A percentile compares a stretch with the other conserved stretches of the same genome.
Conservation (phyloP, 2,329 filamentous ascomycete species). For the Trichocomaceae sp. region DNA sequence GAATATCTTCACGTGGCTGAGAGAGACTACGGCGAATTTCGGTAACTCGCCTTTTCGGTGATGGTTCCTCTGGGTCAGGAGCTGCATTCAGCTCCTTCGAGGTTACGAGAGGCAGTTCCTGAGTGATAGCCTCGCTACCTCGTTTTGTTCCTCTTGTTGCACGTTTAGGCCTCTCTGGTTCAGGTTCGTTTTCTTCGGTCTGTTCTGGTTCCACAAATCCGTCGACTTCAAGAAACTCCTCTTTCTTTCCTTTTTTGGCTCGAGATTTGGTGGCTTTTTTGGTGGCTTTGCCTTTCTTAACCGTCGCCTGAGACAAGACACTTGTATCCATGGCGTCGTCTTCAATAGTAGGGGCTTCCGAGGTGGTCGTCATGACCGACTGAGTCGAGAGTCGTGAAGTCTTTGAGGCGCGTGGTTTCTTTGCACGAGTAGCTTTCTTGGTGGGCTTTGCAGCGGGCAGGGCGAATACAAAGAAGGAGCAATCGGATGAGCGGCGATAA, state of each 20-base stretch:
- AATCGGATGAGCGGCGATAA: constrained; percentile 67
- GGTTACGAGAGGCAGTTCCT: constrained; percentile 17
- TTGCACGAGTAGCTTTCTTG: constrained; percentile 54
- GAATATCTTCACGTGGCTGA: constrained; percentile 31
- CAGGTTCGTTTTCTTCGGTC: constrained; percentile 21
- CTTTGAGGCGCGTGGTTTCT: constrained; percentile 60
- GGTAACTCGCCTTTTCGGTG: constrained; percentile 55
- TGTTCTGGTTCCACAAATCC: constrained; percentile 26
- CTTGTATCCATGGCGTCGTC: constrained; percentile 54
- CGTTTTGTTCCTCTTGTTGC: constrained; percentile 53
- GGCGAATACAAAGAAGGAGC: constrained; percentile 72
- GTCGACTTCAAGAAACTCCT: constrained; percentile 40
- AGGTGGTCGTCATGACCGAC: constrained; percentile 38
- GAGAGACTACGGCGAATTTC: constrained; percentile 45
- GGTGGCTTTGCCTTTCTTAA: constrained; percentile 52
- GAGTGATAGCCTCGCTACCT: constrained; percentile 50
- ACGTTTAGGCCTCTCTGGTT: constrained; percentile 33
- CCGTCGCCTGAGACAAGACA: constrained; percentile 43
- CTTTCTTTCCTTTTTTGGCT: constrained; percentile 33
- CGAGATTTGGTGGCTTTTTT: constrained; percentile 35
- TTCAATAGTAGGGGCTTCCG: constrained; percentile 39
- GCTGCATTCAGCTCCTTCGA: constrained; percentile 14
- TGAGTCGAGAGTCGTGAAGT: constrained; percentile 57
- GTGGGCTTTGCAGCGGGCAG: constrained; percentile 44
- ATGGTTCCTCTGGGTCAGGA: constrained; percentile 27